Evolutionary conservation across 2,329 filamentous ascomycete species (phyloP), one percentile per base, ranked within the genome.

Genomic region (Xylaria sp.): DNA sequence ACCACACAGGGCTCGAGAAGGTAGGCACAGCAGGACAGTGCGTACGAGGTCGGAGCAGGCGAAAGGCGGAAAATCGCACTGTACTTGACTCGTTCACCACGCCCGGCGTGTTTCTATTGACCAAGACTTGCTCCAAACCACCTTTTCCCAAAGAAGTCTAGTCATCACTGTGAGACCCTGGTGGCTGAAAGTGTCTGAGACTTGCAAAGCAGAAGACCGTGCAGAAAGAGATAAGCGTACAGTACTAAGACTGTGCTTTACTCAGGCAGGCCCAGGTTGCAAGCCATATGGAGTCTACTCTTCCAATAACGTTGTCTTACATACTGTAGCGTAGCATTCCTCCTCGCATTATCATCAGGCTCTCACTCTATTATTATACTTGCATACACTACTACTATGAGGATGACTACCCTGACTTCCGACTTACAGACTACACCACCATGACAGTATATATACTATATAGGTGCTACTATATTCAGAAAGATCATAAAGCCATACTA

Each of bases 81-180:
- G 70, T 70, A 53, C n/a, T 54, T 54, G 51, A 29, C 25, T 32
- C 51, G 51, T 32, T 27, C 18, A 27, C 8, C 12, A 57, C 62
- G 21, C 44, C 13, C 8, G 65, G 65, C 2, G 64, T 70, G 47
- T 25, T 44, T 32, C 54, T 69, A 67, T 60, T 12, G n/a, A 35
- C 3, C 37, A 40, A 59, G 13, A 67, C 58, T 48, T 60, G 32
- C 55, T 62, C 63, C 60, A 69, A 60, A 42, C 21, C 51, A 21
- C 12, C 57, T 25, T 51, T 57, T 71, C 64, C 61, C 21, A 27
- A 65, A 65, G 21, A 51, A 53, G 66, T 37, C 47, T 68, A 70
- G 69, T 32, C 48, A 5, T 9, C 25, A 10, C 51, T 25, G 16
- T 65, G 53, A 60, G 54, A 54, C 60, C 40, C 29, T 35, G n/a